Evolutionary conservation across 768 basidiomycete genomes (phyloP).

Genomic region (Suillus americanus): DNA sequence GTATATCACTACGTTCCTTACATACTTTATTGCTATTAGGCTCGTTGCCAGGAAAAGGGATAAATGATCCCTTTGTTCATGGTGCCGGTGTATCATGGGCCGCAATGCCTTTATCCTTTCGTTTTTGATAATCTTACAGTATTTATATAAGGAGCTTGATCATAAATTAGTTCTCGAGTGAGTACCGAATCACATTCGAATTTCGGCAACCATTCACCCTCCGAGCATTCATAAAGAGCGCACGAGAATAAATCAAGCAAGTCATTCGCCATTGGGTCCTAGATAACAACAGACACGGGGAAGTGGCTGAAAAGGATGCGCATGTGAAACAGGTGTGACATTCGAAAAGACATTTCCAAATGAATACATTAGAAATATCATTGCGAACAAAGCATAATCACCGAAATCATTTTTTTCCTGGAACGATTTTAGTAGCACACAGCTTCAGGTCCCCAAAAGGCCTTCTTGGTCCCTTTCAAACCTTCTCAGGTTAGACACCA

Average conservation of each 20-base stretch:
- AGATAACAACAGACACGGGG: not conserved
- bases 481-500: not conserved
- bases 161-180: not conserved
- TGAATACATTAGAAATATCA: not conserved
- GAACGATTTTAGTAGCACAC: not conserved
- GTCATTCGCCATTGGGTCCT: too few species aligned
- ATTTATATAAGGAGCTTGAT: not conserved
- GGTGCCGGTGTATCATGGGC: not conserved
- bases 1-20: not conserved
- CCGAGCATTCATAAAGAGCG: not conserved
- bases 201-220: not conserved
- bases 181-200: not conserved
- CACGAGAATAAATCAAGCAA: not conserved
- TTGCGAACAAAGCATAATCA: not conserved
- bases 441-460: not conserved
- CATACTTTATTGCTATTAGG: not conserved
- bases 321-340: not conserved
- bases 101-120: not conserved
- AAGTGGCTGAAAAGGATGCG: not conserved
- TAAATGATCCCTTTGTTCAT: not conserved
- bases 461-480: not conserved
- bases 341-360: not conserved
- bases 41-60: not conserved
- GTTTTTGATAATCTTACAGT: not conserved
- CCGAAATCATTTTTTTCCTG: not conserved